Evolutionary conservation across 768 basidiomycete species (phyloP), one percentile per base, ranked within the genome.

Genomic region (Ephemerocybe angulata): DNA sequence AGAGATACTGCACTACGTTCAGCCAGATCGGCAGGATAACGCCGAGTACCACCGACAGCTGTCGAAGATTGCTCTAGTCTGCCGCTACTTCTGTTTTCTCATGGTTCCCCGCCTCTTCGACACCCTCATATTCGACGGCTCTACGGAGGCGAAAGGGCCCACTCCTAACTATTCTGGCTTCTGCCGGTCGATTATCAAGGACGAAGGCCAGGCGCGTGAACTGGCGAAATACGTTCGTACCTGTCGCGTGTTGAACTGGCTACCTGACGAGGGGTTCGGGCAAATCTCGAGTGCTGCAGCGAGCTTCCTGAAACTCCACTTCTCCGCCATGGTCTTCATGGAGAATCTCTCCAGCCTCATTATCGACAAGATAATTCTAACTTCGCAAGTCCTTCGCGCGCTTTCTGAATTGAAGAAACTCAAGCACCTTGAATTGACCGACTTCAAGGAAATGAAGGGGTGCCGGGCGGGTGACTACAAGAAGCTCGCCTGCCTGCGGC

Each of bases 71-170:
- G 72, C 74, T 5, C 64, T 64, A 28, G 74, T 76, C 31, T 81
- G 79, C 56, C 70, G 70, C 13, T 71, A 75, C 55, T 80, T 81
- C 50, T 71, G 67, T 50, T 68, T 70, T 7, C 22, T 70, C 1
- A 64, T 69, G n/a, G 59, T 75, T 11, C 73, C 77, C 0, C 73
- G 72, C 27, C 61, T 78, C 3, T 80, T 75, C 57, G 64, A 70
- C 25, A 61, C 59, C 3, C n/a, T 80, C 15, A 38, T 56, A 19
- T 61, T 73, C 12, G 57, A 56, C 1, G 62, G 58, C 21, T 54
- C 38, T 17, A 35, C 33, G 15, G n/a, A 41, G 5, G 38, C 38
- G 5, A 27, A 46, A 13, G 38, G 38, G 15, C 38, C 5, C 43
- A 8, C 21, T 28, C 43, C 43, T 10, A 22, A n/a, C 8, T 28